Percentiles rank a stretch among this genome's conserved stretches.
These are phyloP conservation scores for Chamaecrista fasciculata DNA, from an alignment of 306 rosid species.

Conservation along the genomic window DNA sequence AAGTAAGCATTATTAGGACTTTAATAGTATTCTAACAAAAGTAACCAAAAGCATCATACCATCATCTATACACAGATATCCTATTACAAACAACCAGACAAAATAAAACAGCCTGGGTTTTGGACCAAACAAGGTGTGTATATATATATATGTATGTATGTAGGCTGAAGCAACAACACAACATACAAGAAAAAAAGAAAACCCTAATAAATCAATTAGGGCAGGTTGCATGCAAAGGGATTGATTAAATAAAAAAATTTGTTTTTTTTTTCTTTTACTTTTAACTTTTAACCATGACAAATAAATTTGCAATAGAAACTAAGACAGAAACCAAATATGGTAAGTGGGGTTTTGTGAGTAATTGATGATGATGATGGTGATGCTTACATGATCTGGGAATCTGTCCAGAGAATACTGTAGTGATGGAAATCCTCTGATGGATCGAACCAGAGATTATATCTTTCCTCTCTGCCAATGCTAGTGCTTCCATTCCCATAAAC, in stretches of 20 bases:
- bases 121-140: conserved; percentile 44
- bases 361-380: neutral
- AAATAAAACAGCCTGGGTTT: conserved; percentile 36
- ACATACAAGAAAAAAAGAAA: neutral
- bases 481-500: conserved; percentile 98
- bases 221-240: no score
- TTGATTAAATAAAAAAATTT: no score
- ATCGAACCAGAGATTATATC: conserved; percentile 89
- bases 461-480: conserved; percentile 81
- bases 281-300: no score
- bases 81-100: conserved; percentile 22
- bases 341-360: conserved; percentile 1
- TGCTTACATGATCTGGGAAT: conserved; percentile 81
- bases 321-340: conserved; percentile 34
- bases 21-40: conserved; percentile 16
- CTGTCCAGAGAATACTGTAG: conserved; percentile 86
- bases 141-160: no score
- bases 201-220: neutral
- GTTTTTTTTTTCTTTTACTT: no score
- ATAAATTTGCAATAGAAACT: no score
- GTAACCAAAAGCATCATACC: conserved; percentile 17
- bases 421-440: conserved; percentile 85
- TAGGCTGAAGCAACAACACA: no score
- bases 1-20: neutral
- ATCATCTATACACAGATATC: conserved; percentile 17